Base-by-base conservation (phyloP, 352 stramenopile species). In the Phytophthora chlamydospora region DNA sequence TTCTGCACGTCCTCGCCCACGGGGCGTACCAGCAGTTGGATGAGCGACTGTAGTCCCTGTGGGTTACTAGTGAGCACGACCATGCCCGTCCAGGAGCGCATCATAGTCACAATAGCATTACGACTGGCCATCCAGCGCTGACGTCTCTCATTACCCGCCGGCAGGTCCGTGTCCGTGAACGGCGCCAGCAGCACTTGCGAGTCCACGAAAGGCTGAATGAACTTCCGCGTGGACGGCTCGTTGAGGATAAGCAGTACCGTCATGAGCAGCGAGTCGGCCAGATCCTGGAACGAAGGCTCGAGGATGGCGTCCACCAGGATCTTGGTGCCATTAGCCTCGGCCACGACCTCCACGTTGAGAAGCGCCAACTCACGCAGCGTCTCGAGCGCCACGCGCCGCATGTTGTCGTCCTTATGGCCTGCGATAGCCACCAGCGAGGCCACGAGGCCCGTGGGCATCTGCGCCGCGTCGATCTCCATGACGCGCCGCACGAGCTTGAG, bases 21-120 rank as follows among this genome's bases (percentile, higher is more conserved):
- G 4, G 89, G 89, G n/a, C 85, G 79, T 12, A 96, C 86, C 8
- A 97, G 71, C 31, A 97, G 64, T 39, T 96, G 88, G 48, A 95
- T 84, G 10, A 97, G 69, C 39, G 89, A 93, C 50, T 91, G 80
- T 9, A 97, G 64, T 11, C 89, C 89, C 66, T 96, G 87, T 16
- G 88, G 89, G 56, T 97, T 95, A 13, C 86, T 94, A 12, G 85
- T 94, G 12, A 97, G 58, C 19, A 95, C 77, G 10, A 96, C 81
- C 42, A 96, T 91, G 36, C 88, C 88, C 43, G 89, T 96, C 89
- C 89, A 97, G 14, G 89, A 95, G 0, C 88, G 85, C 86, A 97
- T 95, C 83, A 97, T 91, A 8, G 83, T 93, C 31, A 97, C 85
- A 29, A 97, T 89, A 12, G 89, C 88, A 34, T 95, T 96, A 3